These are phyloP conservation scores for Acacia acuminata DNA, from an alignment of 306 rosid genomes.

Conservation along the genomic window DNA sequence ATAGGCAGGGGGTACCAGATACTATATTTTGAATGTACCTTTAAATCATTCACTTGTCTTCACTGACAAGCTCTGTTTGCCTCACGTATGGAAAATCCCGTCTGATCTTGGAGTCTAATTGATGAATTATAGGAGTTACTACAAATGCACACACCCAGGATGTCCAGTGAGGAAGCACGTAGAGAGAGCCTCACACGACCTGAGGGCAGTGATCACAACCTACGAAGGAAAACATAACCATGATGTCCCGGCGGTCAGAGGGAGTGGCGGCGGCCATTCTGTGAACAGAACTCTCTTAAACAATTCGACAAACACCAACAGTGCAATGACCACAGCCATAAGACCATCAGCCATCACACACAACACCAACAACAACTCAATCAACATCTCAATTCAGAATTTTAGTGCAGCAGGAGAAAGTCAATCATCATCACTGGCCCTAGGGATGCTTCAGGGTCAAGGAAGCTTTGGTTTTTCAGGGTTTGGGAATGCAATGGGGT, in stretches of 20 bases:
- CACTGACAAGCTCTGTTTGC: neutral
- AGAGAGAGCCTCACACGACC: slow-evolving; percentile 89
- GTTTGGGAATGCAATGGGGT: slow-evolving; percentile 48
- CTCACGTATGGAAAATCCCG: slow-evolving; percentile 5
- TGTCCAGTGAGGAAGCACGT: slow-evolving; percentile 97
- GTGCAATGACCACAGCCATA: slow-evolving; percentile 31
- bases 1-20: neutral
- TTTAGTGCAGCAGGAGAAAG: slow-evolving; percentile 38
- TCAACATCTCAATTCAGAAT: slow-evolving; percentile 34
- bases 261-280: slow-evolving; percentile 60
- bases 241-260: slow-evolving; percentile 90
- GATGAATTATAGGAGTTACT: slow-evolving; percentile 77
- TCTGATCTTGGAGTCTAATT: neutral
- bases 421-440: slow-evolving; percentile 42
- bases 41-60: neutral
- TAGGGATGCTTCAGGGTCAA: slow-evolving; percentile 55
- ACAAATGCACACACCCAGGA: slow-evolving; percentile 86
- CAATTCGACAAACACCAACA: slow-evolving; percentile 28
- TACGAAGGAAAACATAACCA: slow-evolving; percentile 98
- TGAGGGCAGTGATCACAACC: slow-evolving; percentile 90
- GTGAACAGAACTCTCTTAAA: slow-evolving; percentile 51
- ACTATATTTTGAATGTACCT: neutral
- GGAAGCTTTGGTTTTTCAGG: slow-evolving; percentile 52
- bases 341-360: slow-evolving; percentile 42
- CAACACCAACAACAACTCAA: slow-evolving; percentile 29